Evolutionary conservation across 352 stramenopile genomes (phyloP), one percentile per base, ranked within the genome.

Genomic region (Phytophthora ohioensis): DNA sequence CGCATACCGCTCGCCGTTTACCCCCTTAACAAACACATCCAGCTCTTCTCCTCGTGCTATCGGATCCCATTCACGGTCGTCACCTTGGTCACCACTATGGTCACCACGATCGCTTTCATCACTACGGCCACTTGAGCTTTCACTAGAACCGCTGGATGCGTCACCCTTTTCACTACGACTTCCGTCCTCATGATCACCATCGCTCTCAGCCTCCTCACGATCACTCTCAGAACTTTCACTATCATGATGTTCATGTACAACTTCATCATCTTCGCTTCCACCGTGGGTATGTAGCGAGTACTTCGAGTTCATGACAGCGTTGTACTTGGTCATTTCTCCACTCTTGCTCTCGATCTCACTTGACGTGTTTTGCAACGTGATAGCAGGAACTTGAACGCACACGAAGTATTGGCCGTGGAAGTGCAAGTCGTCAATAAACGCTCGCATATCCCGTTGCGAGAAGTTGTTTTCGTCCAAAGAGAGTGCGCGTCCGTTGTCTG

Each of bases 401-500:
- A 97, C 75, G 35, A 90, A 92, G 57, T 95, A 88, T 60, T 97
- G 89, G 32, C 80, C 83, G 67, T 94, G 84, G 51, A 90, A 91
- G 35, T 95, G 88, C 52, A 97, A 76, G 48, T 95, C 81, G 27
- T 95, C 64, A 35, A 97, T 73, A 48, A 96, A 93, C 3, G 55
- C 57, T 8, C 60, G 56, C 48, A 94, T 75, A 1, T 85, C 61
- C 1, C 62, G 34, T 1, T 55, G 64, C 2, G 81, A 70, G 42
- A 95, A 93, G 9, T 82, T 75, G 1, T n/a, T 57, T 32, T 83
- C 69, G 45, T 97, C 80, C 38, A 94, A 72, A 3, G 87, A 89
- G 42, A 96, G 87, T 9, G 85, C 72, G 1, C 57, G 69, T 13
- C 67, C 66, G 30, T 64, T 60, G 31, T 78, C 66, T 12, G 32